Evolutionary conservation across 2,329 filamentous ascomycete species (phyloP).

Genomic region (Colletotrichum musicola): DNA sequence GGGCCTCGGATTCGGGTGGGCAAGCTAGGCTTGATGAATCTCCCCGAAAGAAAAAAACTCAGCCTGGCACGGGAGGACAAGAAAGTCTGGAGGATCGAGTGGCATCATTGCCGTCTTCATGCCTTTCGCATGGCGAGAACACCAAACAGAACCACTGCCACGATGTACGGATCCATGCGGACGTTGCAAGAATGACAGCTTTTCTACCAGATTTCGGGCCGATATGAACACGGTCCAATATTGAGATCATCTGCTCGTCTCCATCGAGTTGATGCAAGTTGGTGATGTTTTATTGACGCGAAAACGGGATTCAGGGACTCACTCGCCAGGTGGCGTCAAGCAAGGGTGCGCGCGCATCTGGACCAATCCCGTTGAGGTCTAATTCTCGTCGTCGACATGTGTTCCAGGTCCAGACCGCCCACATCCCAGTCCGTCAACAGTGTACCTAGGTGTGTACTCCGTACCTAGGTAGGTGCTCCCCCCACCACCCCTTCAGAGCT

Average conservation of each 20-base stretch:
- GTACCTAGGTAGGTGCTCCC: neutral
- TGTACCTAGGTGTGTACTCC: neutral
- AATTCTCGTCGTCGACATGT: neutral
- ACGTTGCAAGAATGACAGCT: neutral
- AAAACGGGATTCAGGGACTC: neutral
- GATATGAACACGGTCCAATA: neutral
- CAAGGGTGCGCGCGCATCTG: constrained; percentile 1
- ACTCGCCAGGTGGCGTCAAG: constrained; percentile 14
- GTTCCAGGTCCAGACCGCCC: constrained; percentile 34
- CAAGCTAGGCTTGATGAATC: constrained; percentile 2
- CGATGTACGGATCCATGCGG: neutral
- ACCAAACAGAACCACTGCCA: neutral
- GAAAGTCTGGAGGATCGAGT: neutral
- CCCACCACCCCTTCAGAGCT: neutral
- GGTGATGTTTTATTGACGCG: neutral
- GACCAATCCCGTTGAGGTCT: constrained; percentile 17
- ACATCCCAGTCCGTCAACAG: constrained; percentile 24
- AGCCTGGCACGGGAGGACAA: neutral
- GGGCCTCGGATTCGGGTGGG: too few relatives aligned
- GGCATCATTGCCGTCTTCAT: neutral
- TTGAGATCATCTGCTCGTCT: neutral
- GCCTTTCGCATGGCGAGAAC: neutral
- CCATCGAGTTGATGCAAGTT: constrained; percentile 18
- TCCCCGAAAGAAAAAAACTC: neutral
- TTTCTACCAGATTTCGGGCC: neutral